Conservation (phyloP, 768 basidiomycete genomes). For the Tylopilus felleus region DNA sequence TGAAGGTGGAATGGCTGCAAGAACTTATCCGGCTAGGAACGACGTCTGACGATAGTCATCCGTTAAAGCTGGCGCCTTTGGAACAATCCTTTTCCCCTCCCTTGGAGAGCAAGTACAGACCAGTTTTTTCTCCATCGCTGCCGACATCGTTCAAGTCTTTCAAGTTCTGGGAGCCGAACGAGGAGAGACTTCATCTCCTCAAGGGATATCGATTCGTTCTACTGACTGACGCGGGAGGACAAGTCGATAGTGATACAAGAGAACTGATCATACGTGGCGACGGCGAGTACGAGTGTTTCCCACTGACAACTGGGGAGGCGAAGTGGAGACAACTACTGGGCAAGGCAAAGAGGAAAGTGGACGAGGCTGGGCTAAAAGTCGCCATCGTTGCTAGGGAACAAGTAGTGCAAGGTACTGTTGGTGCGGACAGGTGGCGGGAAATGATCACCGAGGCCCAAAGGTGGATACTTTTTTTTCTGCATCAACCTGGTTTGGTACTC, state of each 20-base stretch:
- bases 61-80: constrained; percentile 36
- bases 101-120: constrained; percentile 51
- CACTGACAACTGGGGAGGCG: constrained; percentile 44
- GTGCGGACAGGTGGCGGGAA: constrained; percentile 51
- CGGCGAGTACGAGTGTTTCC: constrained; percentile 62
- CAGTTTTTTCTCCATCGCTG: constrained; percentile 51
- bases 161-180: constrained; percentile 66
- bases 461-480: constrained; percentile 34
- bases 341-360: constrained; percentile 48
- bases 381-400: constrained; percentile 51
- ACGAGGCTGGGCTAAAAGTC: constrained; percentile 42
- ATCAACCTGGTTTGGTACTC: neutral
- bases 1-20: constrained; percentile 64
- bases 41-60: constrained; percentile 32
- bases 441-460: constrained; percentile 48
- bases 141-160: constrained; percentile 45
- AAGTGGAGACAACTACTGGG: constrained; percentile 53
- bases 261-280: constrained; percentile 56
- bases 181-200: constrained; percentile 57
- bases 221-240: constrained; percentile 52
- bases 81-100: constrained; percentile 55
- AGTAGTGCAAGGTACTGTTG: constrained; percentile 48
- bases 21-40: constrained; percentile 55
- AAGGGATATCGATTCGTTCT: constrained; percentile 54
- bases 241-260: constrained; percentile 44